phyloP scores from a whole-genome alignment of 2,329 filamentous ascomycete genomes.

The Trichoderma harzianum region DNA sequence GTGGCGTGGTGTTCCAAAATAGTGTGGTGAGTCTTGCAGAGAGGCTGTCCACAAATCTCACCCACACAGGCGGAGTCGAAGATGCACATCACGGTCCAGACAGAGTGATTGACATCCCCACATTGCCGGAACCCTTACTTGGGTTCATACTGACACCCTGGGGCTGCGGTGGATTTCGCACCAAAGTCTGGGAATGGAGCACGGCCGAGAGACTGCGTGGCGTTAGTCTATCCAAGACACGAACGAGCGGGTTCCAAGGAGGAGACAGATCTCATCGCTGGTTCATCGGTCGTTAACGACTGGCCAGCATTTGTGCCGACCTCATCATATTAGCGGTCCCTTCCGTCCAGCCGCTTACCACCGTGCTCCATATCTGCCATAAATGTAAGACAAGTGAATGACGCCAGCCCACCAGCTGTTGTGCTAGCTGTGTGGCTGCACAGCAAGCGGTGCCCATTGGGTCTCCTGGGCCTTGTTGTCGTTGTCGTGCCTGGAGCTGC shows the following conservation, averaged over 20 bases:
- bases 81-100: slow-evolving; percentile 21
- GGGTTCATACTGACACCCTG: not conserved
- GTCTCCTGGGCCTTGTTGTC: not conserved
- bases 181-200: not conserved
- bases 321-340: slow-evolving; percentile 15
- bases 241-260: slow-evolving; percentile 1
- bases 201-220: not conserved
- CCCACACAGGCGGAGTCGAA: slow-evolving; percentile 17
- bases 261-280: slow-evolving; percentile 16
- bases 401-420: not conserved
- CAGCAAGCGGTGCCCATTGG: not conserved
- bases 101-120: slow-evolving; percentile 19
- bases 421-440: not conserved
- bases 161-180: not conserved
- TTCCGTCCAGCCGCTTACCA: slow-evolving; percentile 19
- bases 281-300: slow-evolving; percentile 17
- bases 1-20: slow-evolving; percentile 13
- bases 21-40: slow-evolving; percentile 10
- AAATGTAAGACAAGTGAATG: not conserved
- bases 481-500: not conserved
- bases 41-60: slow-evolving; percentile 17
- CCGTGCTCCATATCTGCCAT: not conserved
- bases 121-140: slow-evolving; percentile 2
- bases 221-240: slow-evolving; percentile 17
- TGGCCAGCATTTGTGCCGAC: slow-evolving; percentile 12